Evolutionary conservation across 1,139 yeast genomes (phyloP).

Genomic region (Suhomyces yuchorum): DNA sequence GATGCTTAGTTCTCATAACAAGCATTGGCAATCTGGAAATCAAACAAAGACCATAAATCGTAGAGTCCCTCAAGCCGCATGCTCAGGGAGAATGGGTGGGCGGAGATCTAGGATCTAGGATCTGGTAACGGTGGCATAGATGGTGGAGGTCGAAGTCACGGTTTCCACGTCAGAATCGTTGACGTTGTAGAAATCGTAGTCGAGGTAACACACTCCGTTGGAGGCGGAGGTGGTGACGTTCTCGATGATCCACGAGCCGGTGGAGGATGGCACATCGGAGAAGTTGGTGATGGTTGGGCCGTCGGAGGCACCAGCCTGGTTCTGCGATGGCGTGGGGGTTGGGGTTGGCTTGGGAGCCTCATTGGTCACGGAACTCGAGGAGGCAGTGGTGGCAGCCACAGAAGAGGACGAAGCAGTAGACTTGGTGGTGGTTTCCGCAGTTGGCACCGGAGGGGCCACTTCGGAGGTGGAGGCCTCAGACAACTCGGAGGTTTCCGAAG

Average conservation of each 20-base stretch:
- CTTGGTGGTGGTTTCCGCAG: conserved; percentile 5
- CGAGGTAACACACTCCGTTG: conserved; percentile 41
- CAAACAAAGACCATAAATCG: conserved; percentile 10
- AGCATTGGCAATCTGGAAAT: conserved; percentile 15
- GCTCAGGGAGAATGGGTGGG: conserved; percentile 1
- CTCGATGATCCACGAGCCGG: conserved; percentile 44
- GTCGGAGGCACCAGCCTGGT: conserved; percentile 10
- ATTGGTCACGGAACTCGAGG: conserved; percentile 14
- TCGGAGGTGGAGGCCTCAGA: conserved; percentile 15
- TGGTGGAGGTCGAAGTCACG: conserved; percentile 40
- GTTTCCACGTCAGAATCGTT: conserved; percentile 34
- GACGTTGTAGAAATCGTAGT: conserved; percentile 46
- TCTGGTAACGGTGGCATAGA: conserved; percentile 40
- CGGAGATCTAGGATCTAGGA: conserved; percentile 1
- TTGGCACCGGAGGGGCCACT: conserved; percentile 6
- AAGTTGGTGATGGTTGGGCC: conserved; percentile 38
- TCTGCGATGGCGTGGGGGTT: conserved; percentile 16
- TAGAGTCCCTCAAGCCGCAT: conserved; percentile 3
- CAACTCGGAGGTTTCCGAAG: conserved; percentile 9
- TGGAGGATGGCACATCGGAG: conserved; percentile 35
- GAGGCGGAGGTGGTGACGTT: conserved; percentile 37
- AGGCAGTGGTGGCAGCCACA: conserved; percentile 11
- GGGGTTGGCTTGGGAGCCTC: conserved; percentile 16
- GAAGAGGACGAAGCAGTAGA: conserved; percentile 10
- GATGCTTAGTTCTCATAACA: conserved; percentile 15